Evolutionary conservation across 768 basidiomycete genomes (phyloP), one percentile per base, ranked within the genome.

Genomic region (Cystofilobasidium ferigula): DNA sequence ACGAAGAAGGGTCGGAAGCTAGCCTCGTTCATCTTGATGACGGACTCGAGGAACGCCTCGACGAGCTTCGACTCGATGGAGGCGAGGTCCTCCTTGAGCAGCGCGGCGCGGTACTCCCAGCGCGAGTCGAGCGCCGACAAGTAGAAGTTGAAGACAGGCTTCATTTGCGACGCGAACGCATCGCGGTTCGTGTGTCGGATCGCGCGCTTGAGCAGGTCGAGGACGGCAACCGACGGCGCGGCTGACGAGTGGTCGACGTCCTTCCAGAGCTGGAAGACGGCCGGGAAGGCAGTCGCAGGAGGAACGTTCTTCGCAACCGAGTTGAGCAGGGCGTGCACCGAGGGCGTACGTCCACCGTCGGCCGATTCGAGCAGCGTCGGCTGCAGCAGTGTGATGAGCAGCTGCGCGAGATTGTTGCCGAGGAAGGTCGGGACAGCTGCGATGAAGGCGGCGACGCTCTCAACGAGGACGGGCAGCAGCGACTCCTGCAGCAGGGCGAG

Each of bases 1-100:
- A 91, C 84, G 82, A 97, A 94, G 20, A 97, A 78, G 0, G 94
- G 92, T 69, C 84, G 82, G 84, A 99, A 98, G 0, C 86, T 82
- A 0, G 84, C 83, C 71, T 98, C 95, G 72, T 93, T 95, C 61
- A 99, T 79, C 76, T 97, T 97, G 62, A 89, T 83, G 14, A 92
- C 88, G 12, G 97, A 78, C 74, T 94, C 89, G 14, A 86, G 80
- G 81, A 95, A 97, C 0, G 92, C 86, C 1, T 81, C 74, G 64
- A 88, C 83, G 13, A 83, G 77, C 38, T 72, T 72, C 62, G 71
- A 69, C 67, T 77, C 76, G 42, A 78, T 69, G 22, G 48, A 75
- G 74, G 38, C 22, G 40, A 69, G 30, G 13, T 62, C 57, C 59
- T 67, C 61, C n/a, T 34, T 28, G 20, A 34, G 36, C 34, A 68